Conservation (phyloP, 2,329 filamentous ascomycete species). For the Tolypocladium amazonense region DNA sequence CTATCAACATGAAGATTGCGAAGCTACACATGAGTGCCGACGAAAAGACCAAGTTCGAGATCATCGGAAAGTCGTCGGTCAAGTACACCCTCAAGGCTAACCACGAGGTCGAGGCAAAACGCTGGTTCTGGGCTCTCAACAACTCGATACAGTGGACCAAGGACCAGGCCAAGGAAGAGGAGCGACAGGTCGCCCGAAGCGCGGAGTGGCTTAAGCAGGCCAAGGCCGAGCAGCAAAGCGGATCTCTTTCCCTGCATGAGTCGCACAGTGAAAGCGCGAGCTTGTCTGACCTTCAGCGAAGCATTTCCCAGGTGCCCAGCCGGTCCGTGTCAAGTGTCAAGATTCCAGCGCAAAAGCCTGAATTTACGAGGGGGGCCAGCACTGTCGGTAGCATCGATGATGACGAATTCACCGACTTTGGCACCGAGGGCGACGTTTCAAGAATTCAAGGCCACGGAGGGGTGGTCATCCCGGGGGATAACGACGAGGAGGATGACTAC, state of each 20-base stretch:
- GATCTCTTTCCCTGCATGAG: conserved; percentile 35
- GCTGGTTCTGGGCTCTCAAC: conserved; percentile 98
- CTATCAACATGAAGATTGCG: conserved; percentile 98
- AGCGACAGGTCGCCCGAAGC: conserved; percentile 62
- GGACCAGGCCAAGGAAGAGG: conserved; percentile 88
- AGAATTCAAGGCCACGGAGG: conserved; percentile 23
- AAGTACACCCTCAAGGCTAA: conserved; percentile 98
- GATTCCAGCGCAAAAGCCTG: conserved; percentile 21
- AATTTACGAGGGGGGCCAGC: conserved; percentile 27
- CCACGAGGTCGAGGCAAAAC: conserved; percentile 93
- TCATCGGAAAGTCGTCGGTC: conserved; percentile 94
- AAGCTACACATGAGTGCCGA: conserved; percentile 91
- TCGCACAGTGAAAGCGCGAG: conserved; percentile 42
- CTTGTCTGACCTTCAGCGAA: conserved; percentile 31
- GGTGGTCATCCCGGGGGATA: conserved; percentile 25
- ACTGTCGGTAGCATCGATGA: conserved; percentile 40
- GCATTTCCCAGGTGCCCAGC: conserved; percentile 31
- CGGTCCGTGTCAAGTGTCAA: conserved; percentile 16
- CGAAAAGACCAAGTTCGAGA: conserved; percentile 96
- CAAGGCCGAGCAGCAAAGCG: conserved; percentile 65
- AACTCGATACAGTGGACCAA: conserved; percentile 98
- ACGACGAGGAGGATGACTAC: conserved; percentile 62
- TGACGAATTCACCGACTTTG: conserved; percentile 39
- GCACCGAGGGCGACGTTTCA: conserved; percentile 31
- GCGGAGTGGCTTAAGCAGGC: conserved; percentile 69